Evolutionary conservation across 306 rosid species (phyloP).

Genomic region (Cicer bijugum): DNA sequence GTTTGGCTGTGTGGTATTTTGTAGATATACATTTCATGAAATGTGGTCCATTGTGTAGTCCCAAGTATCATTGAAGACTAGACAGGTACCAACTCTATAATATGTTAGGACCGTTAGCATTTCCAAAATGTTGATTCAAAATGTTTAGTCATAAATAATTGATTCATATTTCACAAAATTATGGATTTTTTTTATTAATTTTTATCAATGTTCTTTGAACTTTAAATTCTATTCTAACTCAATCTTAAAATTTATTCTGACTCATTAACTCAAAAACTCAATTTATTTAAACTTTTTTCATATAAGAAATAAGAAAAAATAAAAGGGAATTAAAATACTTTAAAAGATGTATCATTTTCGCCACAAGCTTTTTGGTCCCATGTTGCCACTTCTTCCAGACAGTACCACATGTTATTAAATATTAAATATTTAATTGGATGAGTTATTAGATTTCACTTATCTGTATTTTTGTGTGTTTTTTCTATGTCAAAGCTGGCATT

Average conservation of each 20-base stretch:
- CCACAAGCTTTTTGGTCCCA: slow-evolving; percentile 45
- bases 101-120: slow-evolving; percentile 40
- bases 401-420: slow-evolving; percentile 40
- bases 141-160: too few species aligned
- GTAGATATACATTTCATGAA: slow-evolving; percentile 33
- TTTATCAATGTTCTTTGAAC: too few species aligned
- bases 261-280: too few species aligned
- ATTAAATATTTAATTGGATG: slow-evolving; percentile 3
- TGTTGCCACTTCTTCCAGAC: slow-evolving; percentile 31
- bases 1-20: slow-evolving; percentile 41
- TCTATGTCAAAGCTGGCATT: slow-evolving; percentile 9
- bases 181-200: too few species aligned
- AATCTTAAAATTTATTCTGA: too few species aligned
- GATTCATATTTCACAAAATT: too few species aligned
- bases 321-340: too few species aligned
- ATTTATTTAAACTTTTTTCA: too few species aligned
- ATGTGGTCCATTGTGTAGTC: slow-evolving; percentile 47
- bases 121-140: slow-evolving; percentile 16
- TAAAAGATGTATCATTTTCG: too few species aligned
- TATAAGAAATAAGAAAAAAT: too few species aligned
- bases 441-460: slow-evolving; percentile 22
- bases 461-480: slow-evolving; percentile 18
- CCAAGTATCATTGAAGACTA: slow-evolving; percentile 25
- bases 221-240: too few species aligned
- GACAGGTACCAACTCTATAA: slow-evolving; percentile 34